phyloP scores from a whole-genome alignment of 2,329 filamentous ascomycete species.

The Davidsoniella neocaledoniae region DNA sequence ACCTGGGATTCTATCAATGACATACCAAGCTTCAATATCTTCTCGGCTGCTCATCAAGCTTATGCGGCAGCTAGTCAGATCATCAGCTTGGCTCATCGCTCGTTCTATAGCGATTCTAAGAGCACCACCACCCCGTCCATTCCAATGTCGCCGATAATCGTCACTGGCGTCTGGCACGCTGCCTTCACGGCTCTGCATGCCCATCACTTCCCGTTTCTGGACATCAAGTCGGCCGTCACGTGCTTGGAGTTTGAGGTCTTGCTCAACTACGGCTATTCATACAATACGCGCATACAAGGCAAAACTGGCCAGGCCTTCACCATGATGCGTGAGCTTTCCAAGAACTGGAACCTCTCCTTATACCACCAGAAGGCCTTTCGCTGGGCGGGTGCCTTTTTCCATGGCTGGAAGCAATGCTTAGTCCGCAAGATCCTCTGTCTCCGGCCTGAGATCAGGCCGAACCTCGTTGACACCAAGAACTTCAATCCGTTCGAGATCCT shows the following conservation, averaged over 20 bases:
- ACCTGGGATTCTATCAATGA: background rate
- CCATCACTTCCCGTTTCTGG: constrained; percentile 6
- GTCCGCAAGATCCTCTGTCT: too few species aligned
- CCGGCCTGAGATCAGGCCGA: too few species aligned
- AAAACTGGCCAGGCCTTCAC: background rate
- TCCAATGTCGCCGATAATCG: background rate
- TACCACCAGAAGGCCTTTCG: background rate
- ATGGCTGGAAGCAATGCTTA: background rate
- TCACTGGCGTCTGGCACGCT: constrained; percentile 2
- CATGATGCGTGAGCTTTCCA: background rate
- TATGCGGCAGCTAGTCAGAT: background rate
- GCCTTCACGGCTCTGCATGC: constrained; percentile 1
- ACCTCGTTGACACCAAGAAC: too few species aligned
- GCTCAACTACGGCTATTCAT: constrained; percentile 6
- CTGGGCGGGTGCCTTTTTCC: constrained; percentile 2
- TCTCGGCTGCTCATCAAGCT: background rate
- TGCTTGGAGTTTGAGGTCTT: constrained; percentile 1
- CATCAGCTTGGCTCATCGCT: background rate
- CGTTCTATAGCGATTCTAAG: too few species aligned
- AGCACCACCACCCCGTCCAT: background rate
- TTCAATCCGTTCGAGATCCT: too few species aligned
- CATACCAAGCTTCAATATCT: background rate
- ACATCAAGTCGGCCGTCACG: background rate
- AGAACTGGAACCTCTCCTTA: background rate
- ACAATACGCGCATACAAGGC: constrained; percentile 4